A percentile compares a stretch with the other conserved stretches of the same genome.
phyloP scores from a whole-genome alignment of 352 stramenopile species.

The Globisporangium solare region DNA sequence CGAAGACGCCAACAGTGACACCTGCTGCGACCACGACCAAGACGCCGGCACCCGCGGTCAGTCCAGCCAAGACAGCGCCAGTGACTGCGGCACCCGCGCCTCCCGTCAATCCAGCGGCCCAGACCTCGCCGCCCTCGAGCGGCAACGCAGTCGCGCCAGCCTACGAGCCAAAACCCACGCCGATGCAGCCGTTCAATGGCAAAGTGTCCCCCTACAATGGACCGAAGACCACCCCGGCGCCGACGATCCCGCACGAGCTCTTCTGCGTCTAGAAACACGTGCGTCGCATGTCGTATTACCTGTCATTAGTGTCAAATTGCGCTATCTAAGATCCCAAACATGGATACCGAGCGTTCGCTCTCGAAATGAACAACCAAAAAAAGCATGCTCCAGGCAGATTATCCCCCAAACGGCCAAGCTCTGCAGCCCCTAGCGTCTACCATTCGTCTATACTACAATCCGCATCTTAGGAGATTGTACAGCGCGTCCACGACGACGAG shows the following conservation, averaged over 20 bases:
- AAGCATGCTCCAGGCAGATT: conserved; percentile 1
- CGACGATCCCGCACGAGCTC: conserved; percentile 11
- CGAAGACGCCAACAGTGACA: neutral
- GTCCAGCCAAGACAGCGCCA: conserved; percentile 11
- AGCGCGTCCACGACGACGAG: conserved; percentile 39
- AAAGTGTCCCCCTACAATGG: no score
- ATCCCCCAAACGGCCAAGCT: neutral
- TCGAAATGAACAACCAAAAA: neutral
- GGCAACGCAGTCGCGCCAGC: neutral
- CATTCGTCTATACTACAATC: no score
- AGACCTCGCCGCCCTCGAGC: no score
- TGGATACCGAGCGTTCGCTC: no score
- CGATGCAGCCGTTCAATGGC: neutral
- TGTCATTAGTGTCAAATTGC: neutral
- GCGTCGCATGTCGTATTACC: neutral
- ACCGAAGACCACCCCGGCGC: neutral
- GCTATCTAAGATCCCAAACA: no score
- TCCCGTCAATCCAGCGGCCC: no score
- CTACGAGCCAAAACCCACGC: conserved; percentile 1
- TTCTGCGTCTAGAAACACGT: conserved; percentile 5
- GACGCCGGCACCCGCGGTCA: conserved; percentile 4
- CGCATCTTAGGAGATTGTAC: conserved; percentile 48
- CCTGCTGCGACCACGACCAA: conserved; percentile 4
- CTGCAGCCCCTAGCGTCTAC: no score
- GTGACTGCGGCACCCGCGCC: no score